phyloP scores from a whole-genome alignment of 164 flowering plant genomes.

The Vitis rotundifolia region DNA sequence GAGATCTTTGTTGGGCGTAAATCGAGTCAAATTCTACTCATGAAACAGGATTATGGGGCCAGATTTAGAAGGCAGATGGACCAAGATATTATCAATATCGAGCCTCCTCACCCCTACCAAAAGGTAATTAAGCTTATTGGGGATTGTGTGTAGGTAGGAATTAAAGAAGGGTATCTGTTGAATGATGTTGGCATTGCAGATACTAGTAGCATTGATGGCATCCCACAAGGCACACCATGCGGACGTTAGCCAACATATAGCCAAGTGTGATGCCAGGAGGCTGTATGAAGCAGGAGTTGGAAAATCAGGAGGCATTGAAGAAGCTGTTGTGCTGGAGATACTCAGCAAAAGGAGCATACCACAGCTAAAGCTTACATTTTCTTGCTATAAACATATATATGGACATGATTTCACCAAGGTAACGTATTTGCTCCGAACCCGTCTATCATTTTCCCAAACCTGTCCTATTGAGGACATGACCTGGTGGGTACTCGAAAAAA shows the following conservation, averaged over 20 bases:
- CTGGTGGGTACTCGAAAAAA: too few relatives aligned
- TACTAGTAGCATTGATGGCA: constrained; percentile 59
- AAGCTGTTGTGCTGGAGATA: constrained; percentile 62
- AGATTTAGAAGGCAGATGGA: constrained; percentile 52
- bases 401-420: constrained; percentile 70
- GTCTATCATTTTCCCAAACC: neutral
- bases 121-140: constrained; percentile 31
- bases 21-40: constrained; percentile 62
- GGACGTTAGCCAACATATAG: constrained; percentile 59
- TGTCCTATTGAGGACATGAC: too few relatives aligned
- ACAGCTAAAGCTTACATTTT: constrained; percentile 61
- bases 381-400: constrained; percentile 64
- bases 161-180: neutral
- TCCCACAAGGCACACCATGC: constrained; percentile 70
- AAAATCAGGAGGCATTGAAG: constrained; percentile 46
- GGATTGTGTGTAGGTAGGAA: neutral
- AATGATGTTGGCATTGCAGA: constrained; percentile 32
- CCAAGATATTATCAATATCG: constrained; percentile 56
- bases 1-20: constrained; percentile 66
- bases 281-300: constrained; percentile 70
- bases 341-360: constrained; percentile 74
- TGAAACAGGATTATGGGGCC: constrained; percentile 55
- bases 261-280: constrained; percentile 73
- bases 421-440: neutral
- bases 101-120: constrained; percentile 62